Percentiles rank a stretch among this genome's conserved stretches.
Conservation (phyloP, 257 asterid species). For the Apocynum venetum region DNA sequence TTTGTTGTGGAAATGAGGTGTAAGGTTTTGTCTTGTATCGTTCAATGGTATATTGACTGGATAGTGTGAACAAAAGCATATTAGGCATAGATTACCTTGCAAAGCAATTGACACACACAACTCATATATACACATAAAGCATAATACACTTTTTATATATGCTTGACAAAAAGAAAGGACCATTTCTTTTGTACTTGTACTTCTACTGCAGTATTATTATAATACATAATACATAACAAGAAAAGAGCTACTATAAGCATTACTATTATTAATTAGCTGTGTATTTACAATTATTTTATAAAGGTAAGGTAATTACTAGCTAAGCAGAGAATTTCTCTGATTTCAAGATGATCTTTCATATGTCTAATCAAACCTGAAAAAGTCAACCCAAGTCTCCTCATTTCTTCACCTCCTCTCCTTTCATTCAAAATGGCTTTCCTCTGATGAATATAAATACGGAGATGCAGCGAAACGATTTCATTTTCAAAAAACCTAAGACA, state of each 20-base stretch:
- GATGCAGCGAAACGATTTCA: constrained; percentile 44
- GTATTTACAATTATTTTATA: too few relatives aligned
- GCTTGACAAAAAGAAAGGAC: background rate
- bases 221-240: too few relatives aligned
- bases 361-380: constrained; percentile 47
- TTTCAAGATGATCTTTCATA: constrained; percentile 34
- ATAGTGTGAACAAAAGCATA: constrained; percentile 28
- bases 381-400: constrained; percentile 69
- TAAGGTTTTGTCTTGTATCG: constrained; percentile 44
- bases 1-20: constrained; percentile 33
- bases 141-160: constrained; percentile 5
- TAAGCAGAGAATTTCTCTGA: too few relatives aligned
- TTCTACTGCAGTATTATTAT: background rate
- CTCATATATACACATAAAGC: constrained; percentile 10
- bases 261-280: background rate
- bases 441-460: constrained; percentile 49
- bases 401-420: constrained; percentile 15
- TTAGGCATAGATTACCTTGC: constrained; percentile 30
- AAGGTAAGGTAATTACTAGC: too few relatives aligned
- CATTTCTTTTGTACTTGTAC: too few relatives aligned
- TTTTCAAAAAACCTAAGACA: constrained; percentile 30
- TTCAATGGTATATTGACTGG: constrained; percentile 51
- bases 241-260: too few relatives aligned
- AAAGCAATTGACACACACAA: constrained; percentile 27
- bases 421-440: background rate